A percentile compares a stretch with the other conserved stretches of the same genome.
These are phyloP conservation scores for Paralagenidium karlingii DNA, from an alignment of 352 stramenopile species.

Conservation along the genomic window DNA sequence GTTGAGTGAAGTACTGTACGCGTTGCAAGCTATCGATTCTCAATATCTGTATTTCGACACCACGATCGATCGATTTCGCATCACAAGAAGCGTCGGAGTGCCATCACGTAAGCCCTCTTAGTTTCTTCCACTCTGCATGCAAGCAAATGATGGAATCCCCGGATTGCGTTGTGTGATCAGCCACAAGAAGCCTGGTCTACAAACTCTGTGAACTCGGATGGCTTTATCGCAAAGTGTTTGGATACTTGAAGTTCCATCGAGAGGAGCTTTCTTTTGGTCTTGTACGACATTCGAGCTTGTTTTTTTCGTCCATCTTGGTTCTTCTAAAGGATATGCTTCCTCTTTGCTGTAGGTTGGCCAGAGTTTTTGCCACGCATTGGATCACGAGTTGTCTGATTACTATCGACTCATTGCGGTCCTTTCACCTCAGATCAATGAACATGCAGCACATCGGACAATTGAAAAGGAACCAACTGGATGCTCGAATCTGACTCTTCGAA, in stretches of 20 bases:
- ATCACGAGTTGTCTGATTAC: slow-evolving; percentile 87
- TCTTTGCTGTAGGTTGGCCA: slow-evolving; percentile 43
- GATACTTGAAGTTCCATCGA: slow-evolving; percentile 64
- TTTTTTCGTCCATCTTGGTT: not conserved
- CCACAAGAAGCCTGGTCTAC: slow-evolving; percentile 72
- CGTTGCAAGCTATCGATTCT: slow-evolving; percentile 89
- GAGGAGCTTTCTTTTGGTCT: slow-evolving; percentile 65
- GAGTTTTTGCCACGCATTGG: slow-evolving; percentile 84
- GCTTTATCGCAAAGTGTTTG: slow-evolving; percentile 80
- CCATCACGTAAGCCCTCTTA: slow-evolving; percentile 47
- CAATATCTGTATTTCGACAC: slow-evolving; percentile 80
- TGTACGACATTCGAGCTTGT: no score
- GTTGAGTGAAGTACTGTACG: slow-evolving; percentile 86
- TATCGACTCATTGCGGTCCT: slow-evolving; percentile 89
- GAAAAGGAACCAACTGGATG: slow-evolving; percentile 22
- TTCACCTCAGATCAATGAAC: slow-evolving; percentile 80
- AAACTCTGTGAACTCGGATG: slow-evolving; percentile 82
- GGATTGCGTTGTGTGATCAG: slow-evolving; percentile 11
- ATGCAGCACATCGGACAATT: slow-evolving; percentile 24
- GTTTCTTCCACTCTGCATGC: slow-evolving; percentile 1
- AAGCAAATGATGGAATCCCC: not conserved
- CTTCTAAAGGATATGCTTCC: not conserved
- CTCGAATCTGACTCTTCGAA: slow-evolving; percentile 70
- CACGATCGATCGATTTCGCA: slow-evolving; percentile 63
- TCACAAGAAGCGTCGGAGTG: slow-evolving; percentile 58